Conservation (phyloP, 257 asterid species). For the Gardenia jasminoides region DNA sequence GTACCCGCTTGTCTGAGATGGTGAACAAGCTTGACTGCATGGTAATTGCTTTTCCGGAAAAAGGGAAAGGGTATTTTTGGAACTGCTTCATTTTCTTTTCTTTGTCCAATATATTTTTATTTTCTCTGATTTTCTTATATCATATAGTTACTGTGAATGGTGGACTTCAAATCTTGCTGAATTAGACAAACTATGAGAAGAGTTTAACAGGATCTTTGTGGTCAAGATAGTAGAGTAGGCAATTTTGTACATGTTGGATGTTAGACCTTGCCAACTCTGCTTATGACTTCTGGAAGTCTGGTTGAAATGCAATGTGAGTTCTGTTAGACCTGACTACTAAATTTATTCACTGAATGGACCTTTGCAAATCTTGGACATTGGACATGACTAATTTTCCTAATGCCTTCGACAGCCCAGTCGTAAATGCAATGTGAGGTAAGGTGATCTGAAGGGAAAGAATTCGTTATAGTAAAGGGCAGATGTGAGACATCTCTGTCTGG, state of each 20-base stretch:
- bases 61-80: no score
- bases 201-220: not conserved
- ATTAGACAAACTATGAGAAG: not conserved
- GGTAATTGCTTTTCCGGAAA: not conserved
- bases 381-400: not conserved
- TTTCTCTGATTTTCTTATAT: not conserved
- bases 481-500: not conserved
- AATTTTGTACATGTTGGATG: not conserved
- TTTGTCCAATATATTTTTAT: not conserved
- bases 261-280: not conserved
- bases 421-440: not conserved
- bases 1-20: not conserved
- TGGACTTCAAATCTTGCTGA: not conserved
- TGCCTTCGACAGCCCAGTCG: not conserved
- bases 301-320: not conserved
- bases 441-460: not conserved
- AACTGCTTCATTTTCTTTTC: not conserved
- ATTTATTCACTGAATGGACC: not conserved
- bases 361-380: not conserved
- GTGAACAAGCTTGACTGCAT: not conserved
- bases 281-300: not conserved
- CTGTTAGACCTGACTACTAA: not conserved
- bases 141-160: not conserved
- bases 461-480: not conserved
- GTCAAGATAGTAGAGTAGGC: not conserved